Evolutionary conservation across 495 filamentous ascomycete species (phyloP).

Genomic region (Penicillium waksmanii): DNA sequence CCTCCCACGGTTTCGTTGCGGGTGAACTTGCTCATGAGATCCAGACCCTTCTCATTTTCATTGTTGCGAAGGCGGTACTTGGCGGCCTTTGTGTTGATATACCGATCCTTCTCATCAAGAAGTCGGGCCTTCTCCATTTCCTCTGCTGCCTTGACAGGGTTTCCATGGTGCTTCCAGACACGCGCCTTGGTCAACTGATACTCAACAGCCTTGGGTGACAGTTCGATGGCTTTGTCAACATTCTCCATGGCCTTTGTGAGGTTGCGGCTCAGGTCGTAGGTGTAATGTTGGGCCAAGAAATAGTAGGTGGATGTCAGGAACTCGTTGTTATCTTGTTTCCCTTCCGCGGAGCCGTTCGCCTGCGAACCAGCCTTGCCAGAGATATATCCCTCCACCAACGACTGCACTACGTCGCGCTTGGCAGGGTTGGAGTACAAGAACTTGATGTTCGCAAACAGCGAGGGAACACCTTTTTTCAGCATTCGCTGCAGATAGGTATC

Average conservation of each 20-base stretch:
- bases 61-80: slow-evolving; percentile 97
- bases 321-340: slow-evolving; percentile 56
- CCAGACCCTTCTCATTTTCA: slow-evolving; percentile 79
- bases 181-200: slow-evolving; percentile 94
- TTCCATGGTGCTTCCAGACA: slow-evolving; percentile 90
- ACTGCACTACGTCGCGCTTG: slow-evolving; percentile 76
- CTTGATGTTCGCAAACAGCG: slow-evolving; percentile 95
- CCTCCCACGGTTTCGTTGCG: slow-evolving; percentile 87
- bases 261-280: slow-evolving; percentile 86
- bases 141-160: slow-evolving; percentile 77
- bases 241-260: slow-evolving; percentile 77
- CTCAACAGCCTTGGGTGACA: slow-evolving; percentile 79
- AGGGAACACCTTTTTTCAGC: slow-evolving; percentile 95
- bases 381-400: slow-evolving; percentile 78
- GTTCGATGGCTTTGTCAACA: slow-evolving; percentile 78
- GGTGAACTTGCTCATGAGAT: slow-evolving; percentile 94
- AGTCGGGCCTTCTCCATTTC: slow-evolving; percentile 86
- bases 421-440: slow-evolving; percentile 74
- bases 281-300: slow-evolving; percentile 96
- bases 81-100: slow-evolving; percentile 97
- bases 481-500: slow-evolving; percentile 82
- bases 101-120: slow-evolving; percentile 86
- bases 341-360: slow-evolving; percentile 50
- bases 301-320: slow-evolving; percentile 81
- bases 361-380: slow-evolving; percentile 45